Evolutionary conservation across 331 rosid genomes (phyloP), one percentile per base, ranked within the genome.

Genomic region (Saraca asoca): DNA sequence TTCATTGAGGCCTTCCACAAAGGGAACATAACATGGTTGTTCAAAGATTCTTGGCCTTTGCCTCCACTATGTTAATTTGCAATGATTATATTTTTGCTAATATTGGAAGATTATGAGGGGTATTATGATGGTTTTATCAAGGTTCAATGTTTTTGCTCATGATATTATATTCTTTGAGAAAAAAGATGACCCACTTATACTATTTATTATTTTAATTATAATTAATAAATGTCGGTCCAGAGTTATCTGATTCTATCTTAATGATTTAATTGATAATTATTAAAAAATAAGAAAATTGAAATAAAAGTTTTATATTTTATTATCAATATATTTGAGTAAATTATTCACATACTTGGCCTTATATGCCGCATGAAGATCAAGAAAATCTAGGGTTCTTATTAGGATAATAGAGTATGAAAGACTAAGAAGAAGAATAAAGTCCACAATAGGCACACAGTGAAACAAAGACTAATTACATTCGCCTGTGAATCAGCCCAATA

Each of bases 71-170:
- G 31, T 24, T 24, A 24, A 69, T 56, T 44, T 45, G 55, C 54
- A 64, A 73, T 77, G 24, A 73, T 69, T 61, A 62, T 62, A 31
- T 24, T 70, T 74, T 81, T 54, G 6, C 71, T 50, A 24, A 62
- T 37, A 38, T 62, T 20, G 42, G 64, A 65, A 70, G 64, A 18
- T 33, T 17, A 19, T 56, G 48, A 44, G 17, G 52, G 12, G 43
- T 34, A 50, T 58, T 51, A 19, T 73, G 38, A 70, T 75, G 17
- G 18, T 39, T 8, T 39, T 34, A 56, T 72, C 79, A 63, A 80
- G 77, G 64, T 72, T 76, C 76, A 80, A 58, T 76, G 85, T 52
- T 72, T 72, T 61, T 69, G 57, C 29, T 43, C 50, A 48, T 34
- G 10, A 18, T 51, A 18, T 52, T 5, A 24, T 24, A 24, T 24